A percentile compares a stretch with the other conserved stretches of the same genome.
These are phyloP conservation scores for Tetrapisispora arboricola DNA, from an alignment of 805 yeast species.

Conservation along the genomic window DNA sequence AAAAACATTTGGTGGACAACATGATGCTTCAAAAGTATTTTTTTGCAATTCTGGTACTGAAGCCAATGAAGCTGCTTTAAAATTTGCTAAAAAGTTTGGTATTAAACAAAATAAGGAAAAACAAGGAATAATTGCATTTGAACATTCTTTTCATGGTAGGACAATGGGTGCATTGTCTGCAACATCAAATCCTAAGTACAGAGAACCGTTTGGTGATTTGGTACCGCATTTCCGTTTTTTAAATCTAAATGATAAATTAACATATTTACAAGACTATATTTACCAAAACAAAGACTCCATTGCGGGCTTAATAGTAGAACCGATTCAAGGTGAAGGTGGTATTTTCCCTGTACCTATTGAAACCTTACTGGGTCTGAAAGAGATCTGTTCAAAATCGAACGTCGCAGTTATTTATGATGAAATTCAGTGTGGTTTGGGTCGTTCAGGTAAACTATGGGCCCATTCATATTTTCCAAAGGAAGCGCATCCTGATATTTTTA, in stretches of 20 bases:
- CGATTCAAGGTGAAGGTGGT: conserved; percentile 98
- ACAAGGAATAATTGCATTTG: conserved; percentile 75
- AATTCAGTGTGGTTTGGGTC: conserved; percentile 93
- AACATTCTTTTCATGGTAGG: conserved; percentile 89
- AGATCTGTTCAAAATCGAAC: conserved; percentile 55
- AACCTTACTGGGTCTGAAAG: conserved; percentile 55
- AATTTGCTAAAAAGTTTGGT: conserved; percentile 76
- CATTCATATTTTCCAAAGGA: conserved; percentile 63
- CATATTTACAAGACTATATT: conserved; percentile 16
- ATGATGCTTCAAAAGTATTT: conserved; percentile 64
- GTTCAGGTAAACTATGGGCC: conserved; percentile 91
- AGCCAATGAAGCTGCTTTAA: conserved; percentile 71
- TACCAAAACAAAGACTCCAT: conserved; percentile 30
- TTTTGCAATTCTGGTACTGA: conserved; percentile 68
- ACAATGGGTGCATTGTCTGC: conserved; percentile 88
- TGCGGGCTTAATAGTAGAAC: conserved; percentile 91
- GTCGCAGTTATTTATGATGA: conserved; percentile 85
- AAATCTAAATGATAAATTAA: conserved; percentile 29
- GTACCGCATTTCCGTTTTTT: conserved; percentile 67
- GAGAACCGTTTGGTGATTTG: conserved; percentile 81
- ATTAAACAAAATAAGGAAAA: conserved; percentile 44
- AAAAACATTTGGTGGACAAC: conserved; percentile 65
- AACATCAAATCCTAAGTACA: conserved; percentile 89
- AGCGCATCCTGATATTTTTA: conserved; percentile 89
- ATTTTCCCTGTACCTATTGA: conserved; percentile 56